Evolutionary conservation across 2,329 filamentous ascomycete species (phyloP).

Genomic region (Verticillium tricorpus): DNA sequence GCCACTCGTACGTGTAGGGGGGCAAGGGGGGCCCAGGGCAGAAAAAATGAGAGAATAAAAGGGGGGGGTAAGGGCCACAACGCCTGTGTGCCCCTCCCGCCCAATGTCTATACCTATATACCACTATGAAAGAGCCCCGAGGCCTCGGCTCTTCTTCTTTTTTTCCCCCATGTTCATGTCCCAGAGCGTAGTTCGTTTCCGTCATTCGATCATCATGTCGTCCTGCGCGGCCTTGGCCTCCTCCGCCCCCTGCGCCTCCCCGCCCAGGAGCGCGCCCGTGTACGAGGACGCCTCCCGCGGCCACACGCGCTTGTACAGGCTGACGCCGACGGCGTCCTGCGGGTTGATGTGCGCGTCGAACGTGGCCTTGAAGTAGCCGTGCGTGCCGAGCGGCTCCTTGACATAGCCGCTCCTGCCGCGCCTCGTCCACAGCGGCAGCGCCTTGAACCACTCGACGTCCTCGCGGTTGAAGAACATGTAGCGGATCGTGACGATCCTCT

Average conservation of each 20-base stretch:
- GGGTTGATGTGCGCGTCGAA: slow-evolving; percentile 97
- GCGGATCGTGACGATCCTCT: slow-evolving; percentile 90
- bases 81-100: not conserved
- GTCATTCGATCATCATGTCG: slow-evolving; percentile 34
- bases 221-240: slow-evolving; percentile 15
- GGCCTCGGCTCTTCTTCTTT: not conserved
- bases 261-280: slow-evolving; percentile 36
- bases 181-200: not conserved
- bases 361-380: slow-evolving; percentile 99
- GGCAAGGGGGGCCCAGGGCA: not conserved
- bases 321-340: slow-evolving; percentile 88
- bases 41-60: slow-evolving; percentile 4
- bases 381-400: slow-evolving; percentile 91
- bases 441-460: slow-evolving; percentile 97
- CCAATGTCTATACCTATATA: not conserved
- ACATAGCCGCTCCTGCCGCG: slow-evolving; percentile 83
- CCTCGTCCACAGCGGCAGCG: slow-evolving; percentile 89
- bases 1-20: not conserved
- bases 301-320: slow-evolving; percentile 81
- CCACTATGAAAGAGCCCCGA: not conserved
- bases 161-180: not conserved
- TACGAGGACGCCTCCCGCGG: slow-evolving; percentile 61
- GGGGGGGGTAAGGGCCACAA: not conserved
- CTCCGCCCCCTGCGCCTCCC: slow-evolving; percentile 13
- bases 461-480: slow-evolving; percentile 99